Evolutionary conservation across 768 basidiomycete species (phyloP).

Genomic region (Lactarius psammicola): DNA sequence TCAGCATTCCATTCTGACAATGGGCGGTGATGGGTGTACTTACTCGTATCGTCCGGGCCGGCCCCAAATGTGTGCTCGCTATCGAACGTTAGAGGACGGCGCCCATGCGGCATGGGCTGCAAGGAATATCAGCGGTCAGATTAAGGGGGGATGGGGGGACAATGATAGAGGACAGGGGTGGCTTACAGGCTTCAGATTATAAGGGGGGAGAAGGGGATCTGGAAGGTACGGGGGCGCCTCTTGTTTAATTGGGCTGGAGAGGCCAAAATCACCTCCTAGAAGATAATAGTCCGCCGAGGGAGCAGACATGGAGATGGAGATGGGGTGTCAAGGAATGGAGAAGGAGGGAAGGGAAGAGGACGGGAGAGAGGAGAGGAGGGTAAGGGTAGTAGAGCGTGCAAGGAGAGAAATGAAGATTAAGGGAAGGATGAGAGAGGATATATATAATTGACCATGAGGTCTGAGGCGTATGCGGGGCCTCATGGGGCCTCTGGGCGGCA

Average conservation of each 20-base stretch:
- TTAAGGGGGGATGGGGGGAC: neutral
- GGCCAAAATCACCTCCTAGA: conserved; percentile 8
- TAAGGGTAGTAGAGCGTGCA: neutral
- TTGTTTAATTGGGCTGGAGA: conserved; percentile 9
- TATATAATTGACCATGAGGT: conserved; percentile 10
- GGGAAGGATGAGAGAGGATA: conserved; percentile 14
- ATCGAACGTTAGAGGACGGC: neutral
- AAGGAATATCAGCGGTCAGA: neutral
- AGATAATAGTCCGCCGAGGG: conserved; percentile 9
- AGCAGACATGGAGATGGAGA: conserved; percentile 11
- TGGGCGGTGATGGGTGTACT: conserved; percentile 17
- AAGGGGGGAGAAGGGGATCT: conserved; percentile 1
- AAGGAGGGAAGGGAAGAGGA: neutral
- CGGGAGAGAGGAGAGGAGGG: neutral
- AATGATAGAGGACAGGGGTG: neutral
- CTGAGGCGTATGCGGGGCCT: neutral
- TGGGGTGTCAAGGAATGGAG: neutral
- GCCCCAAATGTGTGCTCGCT: neutral
- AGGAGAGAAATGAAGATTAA: neutral
- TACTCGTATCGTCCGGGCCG: conserved; percentile 12
- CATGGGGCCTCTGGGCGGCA: neutral
- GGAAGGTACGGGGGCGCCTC: conserved; percentile 18
- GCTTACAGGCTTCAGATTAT: conserved; percentile 14
- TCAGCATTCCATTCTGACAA: conserved; percentile 5
- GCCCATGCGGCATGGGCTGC: conserved; percentile 4